phyloP scores from a whole-genome alignment of 2,329 filamentous ascomycete genomes.

The Ilyonectria mors-panacis region DNA sequence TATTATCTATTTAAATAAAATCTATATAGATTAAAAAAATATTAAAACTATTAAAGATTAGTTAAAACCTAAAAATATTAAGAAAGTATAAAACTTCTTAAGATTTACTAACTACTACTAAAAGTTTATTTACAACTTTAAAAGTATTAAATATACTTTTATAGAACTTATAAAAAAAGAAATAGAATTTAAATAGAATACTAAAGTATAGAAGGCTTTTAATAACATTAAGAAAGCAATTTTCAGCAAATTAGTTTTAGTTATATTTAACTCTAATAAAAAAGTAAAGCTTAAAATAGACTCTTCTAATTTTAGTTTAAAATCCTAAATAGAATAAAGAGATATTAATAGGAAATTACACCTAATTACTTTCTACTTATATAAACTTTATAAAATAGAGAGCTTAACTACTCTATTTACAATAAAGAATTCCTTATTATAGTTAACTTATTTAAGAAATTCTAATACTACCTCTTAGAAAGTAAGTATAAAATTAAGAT shows the following conservation, averaged over 20 bases:
- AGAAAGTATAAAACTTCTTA: slow-evolving; percentile 37
- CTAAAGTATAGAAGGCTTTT: slow-evolving; percentile 13
- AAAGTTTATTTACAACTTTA: slow-evolving; percentile 34
- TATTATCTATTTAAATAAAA: too few species aligned
- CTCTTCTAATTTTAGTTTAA: slow-evolving; percentile 25
- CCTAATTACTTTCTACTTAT: slow-evolving; percentile 35
- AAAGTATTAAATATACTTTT: slow-evolving; percentile 11
- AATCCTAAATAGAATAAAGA: slow-evolving; percentile 28
- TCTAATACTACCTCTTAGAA: slow-evolving; percentile 37
- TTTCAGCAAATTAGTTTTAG: slow-evolving; percentile 11
- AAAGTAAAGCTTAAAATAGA: slow-evolving; percentile 34
- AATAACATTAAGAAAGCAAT: slow-evolving; percentile 24
- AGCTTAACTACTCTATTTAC: slow-evolving; percentile 46
- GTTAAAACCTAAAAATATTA: too few species aligned
- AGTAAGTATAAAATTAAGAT: slow-evolving; percentile 37
- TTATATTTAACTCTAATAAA: slow-evolving; percentile 26
- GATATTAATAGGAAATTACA: slow-evolving; percentile 31
- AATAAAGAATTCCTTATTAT: slow-evolving; percentile 46
- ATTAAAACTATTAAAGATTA: too few species aligned
- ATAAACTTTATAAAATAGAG: slow-evolving; percentile 35
- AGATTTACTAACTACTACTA: slow-evolving; percentile 9
- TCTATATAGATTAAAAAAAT: too few species aligned
- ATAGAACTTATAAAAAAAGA: slow-evolving; percentile 27
- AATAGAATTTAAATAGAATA: slow-evolving; percentile 10
- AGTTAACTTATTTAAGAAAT: slow-evolving; percentile 45